A percentile compares a stretch with the other conserved stretches of the same genome.
Conservation (phyloP, 495 filamentous ascomycete genomes). For the Aspergillus panamensis region DNA sequence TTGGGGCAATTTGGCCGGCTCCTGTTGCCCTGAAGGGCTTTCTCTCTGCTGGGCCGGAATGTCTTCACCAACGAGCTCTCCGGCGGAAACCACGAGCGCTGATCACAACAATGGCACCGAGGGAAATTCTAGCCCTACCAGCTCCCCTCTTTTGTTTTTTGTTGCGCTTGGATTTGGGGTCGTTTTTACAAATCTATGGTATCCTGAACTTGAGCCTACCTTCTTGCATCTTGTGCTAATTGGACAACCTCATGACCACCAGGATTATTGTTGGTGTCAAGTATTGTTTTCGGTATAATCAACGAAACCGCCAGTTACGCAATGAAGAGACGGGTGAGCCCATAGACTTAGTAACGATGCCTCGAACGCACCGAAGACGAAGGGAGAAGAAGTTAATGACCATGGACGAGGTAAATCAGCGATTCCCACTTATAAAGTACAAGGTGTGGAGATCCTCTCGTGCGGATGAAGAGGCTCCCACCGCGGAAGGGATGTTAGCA, state of each 20-base stretch:
- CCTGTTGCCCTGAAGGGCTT: neutral
- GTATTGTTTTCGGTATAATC: conserved; percentile 98
- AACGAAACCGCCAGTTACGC: conserved; percentile 76
- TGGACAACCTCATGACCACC: neutral
- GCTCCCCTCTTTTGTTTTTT: conserved; percentile 90
- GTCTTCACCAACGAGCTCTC: conserved; percentile 26
- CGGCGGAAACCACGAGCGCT: conserved; percentile 21
- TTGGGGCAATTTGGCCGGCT: neutral
- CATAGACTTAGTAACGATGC: conserved; percentile 75
- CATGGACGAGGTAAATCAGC: conserved; percentile 97
- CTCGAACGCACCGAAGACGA: conserved; percentile 72
- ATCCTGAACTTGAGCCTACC: conserved; percentile 24
- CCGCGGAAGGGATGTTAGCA: conserved; percentile 78
- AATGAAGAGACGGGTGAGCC: conserved; percentile 83
- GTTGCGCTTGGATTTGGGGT: conserved; percentile 97
- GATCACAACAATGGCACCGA: conserved; percentile 19
- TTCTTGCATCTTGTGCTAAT: neutral
- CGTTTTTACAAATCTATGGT: conserved; percentile 99
- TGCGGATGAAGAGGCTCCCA: conserved; percentile 76
- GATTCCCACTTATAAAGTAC: conserved; percentile 93
- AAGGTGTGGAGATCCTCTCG: conserved; percentile 87
- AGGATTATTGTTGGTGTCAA: conserved; percentile 99
- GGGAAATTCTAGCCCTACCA: conserved; percentile 58
- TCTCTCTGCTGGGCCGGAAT: conserved; percentile 14
- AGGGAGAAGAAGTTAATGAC: conserved; percentile 98